Conservation (phyloP, 139 green algal species). For the Ettlia oleoabundans region DNA sequence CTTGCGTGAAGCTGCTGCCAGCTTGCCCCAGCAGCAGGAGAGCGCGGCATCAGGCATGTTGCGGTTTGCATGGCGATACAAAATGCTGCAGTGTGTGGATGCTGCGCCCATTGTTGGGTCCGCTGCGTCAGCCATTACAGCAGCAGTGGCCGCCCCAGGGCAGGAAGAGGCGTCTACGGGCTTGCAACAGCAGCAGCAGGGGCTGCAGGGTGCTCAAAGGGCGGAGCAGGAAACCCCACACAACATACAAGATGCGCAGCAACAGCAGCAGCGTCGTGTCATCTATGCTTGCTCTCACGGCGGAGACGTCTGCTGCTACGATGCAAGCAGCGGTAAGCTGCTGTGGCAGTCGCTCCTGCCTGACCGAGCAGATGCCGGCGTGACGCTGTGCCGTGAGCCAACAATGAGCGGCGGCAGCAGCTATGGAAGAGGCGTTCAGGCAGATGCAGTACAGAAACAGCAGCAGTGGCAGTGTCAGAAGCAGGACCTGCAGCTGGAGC, state of each 20-base stretch:
- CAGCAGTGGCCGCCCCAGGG: no score
- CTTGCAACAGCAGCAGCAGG: no score
- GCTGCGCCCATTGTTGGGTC: slow-evolving; percentile 4
- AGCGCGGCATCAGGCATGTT: background rate
- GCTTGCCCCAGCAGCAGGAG: no score
- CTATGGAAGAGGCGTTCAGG: no score
- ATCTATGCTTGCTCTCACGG: slow-evolving; percentile 62
- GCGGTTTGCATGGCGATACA: slow-evolving; percentile 13
- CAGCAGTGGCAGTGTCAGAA: no score
- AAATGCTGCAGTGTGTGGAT: slow-evolving; percentile 44
- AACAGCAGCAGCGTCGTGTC: no score
- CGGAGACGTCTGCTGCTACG: slow-evolving; percentile 50
- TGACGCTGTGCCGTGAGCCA: slow-evolving; percentile 10
- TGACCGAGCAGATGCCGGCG: slow-evolving; percentile 41
- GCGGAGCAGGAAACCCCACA: background rate
- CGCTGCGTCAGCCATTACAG: background rate
- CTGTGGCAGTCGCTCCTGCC: slow-evolving; percentile 39
- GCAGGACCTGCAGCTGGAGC: no score
- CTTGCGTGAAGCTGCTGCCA: no score
- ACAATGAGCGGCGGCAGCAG: background rate
- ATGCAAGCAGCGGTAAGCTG: slow-evolving; percentile 22
- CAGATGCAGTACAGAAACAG: no score
- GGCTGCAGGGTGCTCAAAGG: no score
- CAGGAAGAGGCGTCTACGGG: no score
- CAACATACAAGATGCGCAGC: background rate